Base-by-base conservation (phyloP, 2,329 filamentous ascomycete species). In the Colletotrichum plurivorum region DNA sequence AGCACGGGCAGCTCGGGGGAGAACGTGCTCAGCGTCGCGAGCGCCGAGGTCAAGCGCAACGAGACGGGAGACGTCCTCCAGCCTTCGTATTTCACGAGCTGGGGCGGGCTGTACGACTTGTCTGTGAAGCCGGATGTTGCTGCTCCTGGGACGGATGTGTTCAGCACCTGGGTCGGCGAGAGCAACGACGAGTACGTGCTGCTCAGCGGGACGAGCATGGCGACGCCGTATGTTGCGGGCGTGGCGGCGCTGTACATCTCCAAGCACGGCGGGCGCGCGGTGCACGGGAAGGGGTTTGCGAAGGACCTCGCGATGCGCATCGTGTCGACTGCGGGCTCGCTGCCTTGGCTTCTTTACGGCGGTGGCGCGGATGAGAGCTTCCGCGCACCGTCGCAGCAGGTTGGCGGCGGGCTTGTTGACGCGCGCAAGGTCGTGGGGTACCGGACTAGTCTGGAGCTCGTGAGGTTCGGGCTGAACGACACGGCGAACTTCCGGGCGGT, bases 161-260 rank as follows among this genome's bases (percentile, higher is more conserved):
- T 83, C 41, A 82, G 82, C 16, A 85, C 84, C 1, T 85, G 64
- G 63, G 25, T 20, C 9, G 68, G 68, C 0, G 64, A 15, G 6
- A 54, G 54, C 12, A 43, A 58, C 16, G 80, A 65, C 79, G 80
- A 12, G 74, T 77, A 77, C 54, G 78, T 78, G 10, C 76, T 86
- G 8, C 75, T 83, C 27, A 82, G 79, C 56, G 85, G 85, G 39
- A 87, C 85, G 1, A 84, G 82, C 2, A 86, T 87, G 85, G 82
- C 84, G 7, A 80, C 79, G 41, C 84, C 84, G 3, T 83, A 83
- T 62, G 76, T 84, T 13, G 84, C 84, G 16, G 84, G 83, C 22
- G 76, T 81, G 41, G 79, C 79, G 8, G 80, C 79, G 31, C 72
- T 82, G 27, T 81, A 79, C 55, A 75, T 81, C 58, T 73, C 76